Base-by-base conservation (phyloP, 2,329 filamentous ascomycete genomes). In the Diplodia seriata region DNA sequence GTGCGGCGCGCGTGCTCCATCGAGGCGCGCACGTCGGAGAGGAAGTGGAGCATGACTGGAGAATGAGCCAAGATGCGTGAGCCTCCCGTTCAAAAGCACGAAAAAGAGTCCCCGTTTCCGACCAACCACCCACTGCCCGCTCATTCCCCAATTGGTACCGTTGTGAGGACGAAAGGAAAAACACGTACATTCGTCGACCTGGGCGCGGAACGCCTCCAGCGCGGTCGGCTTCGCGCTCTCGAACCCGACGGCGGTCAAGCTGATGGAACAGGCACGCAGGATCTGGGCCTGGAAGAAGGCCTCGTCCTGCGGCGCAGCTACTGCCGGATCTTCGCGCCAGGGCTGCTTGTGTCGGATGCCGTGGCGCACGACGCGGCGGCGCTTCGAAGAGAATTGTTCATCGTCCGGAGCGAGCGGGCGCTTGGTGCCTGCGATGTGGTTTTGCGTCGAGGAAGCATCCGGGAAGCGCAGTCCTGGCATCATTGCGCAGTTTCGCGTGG, bases 141-240 rank as follows among this genome's bases (percentile, higher is more conserved):
- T 43, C 40, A 5, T n/a, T 43, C 7, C 40, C 40, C 40, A 18
- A 18, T 18, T 43, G 5, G 14, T 31, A 3, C 40, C 38, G 63
- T 70, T 64, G 72, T 70, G 74, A 70, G 74, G 57, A 36, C n/a
- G 23, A 36, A 14, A 12, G 7, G 7, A 18, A 9, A 29, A 23
- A 51, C 70, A 70, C 85, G 73, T 85, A 88, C 86, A 89, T 75
- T 87, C 85, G 77, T 89, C 86, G 26, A 84, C 81, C 51, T 84
- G 78, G 67, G 80, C 81, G 65, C 84, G 79, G 69, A 90, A 84
- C 71, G 82, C 81, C 72, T 89, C 85, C 70, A 90, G 73, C 50
- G 86, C 88, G 29, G 83, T 80, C 11, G 86, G 83, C 65, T 83
- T 82, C 29, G 85, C 85, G 67, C 82, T 75, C 38, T 86, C 84